A percentile compares a stretch with the other conserved stretches of the same genome.
phyloP scores from a whole-genome alignment of 2,329 filamentous ascomycete genomes.

The Neoarthrinium moseri region DNA sequence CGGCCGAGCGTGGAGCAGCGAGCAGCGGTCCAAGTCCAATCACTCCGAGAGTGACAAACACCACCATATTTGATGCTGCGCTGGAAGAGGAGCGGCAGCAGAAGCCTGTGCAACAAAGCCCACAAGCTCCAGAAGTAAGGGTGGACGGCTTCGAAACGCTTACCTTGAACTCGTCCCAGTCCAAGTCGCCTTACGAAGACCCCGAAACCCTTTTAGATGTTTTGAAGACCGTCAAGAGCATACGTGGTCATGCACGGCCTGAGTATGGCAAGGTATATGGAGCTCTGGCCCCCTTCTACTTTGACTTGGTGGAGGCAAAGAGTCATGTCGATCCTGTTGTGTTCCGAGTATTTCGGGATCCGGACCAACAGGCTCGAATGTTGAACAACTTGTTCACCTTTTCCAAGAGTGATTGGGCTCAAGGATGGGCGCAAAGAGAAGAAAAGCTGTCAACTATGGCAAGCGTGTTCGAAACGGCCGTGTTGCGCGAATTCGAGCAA shows the following conservation, averaged over 20 bases:
- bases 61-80: slow-evolving; percentile 73
- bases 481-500: slow-evolving; percentile 87
- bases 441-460: slow-evolving; percentile 73
- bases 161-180: slow-evolving; percentile 46
- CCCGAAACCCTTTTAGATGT: slow-evolving; percentile 66
- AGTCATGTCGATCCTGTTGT: slow-evolving; percentile 78
- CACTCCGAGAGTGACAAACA: slow-evolving; percentile 33
- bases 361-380: slow-evolving; percentile 88
- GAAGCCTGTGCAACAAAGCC: slow-evolving; percentile 33
- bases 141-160: slow-evolving; percentile 80
- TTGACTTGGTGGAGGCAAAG: slow-evolving; percentile 70
- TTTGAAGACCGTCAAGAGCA: slow-evolving; percentile 69
- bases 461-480: slow-evolving; percentile 84
- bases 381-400: slow-evolving; percentile 79
- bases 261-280: slow-evolving; percentile 91
- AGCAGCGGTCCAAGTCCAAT: slow-evolving; percentile 16
- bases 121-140: slow-evolving; percentile 24
- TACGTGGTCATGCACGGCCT: slow-evolving; percentile 80
- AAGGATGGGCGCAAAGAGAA: slow-evolving; percentile 70
- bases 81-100: slow-evolving; percentile 61
- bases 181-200: slow-evolving; percentile 51
- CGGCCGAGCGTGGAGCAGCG: slow-evolving; percentile 32
- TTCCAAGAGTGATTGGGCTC: slow-evolving; percentile 74
- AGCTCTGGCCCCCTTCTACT: slow-evolving; percentile 86
- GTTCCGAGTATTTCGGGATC: slow-evolving; percentile 84